A percentile compares a stretch with the other conserved stretches of the same genome.
Conservation (phyloP, 1,139 yeast genomes). For the Debaryomyces sp. region DNA sequence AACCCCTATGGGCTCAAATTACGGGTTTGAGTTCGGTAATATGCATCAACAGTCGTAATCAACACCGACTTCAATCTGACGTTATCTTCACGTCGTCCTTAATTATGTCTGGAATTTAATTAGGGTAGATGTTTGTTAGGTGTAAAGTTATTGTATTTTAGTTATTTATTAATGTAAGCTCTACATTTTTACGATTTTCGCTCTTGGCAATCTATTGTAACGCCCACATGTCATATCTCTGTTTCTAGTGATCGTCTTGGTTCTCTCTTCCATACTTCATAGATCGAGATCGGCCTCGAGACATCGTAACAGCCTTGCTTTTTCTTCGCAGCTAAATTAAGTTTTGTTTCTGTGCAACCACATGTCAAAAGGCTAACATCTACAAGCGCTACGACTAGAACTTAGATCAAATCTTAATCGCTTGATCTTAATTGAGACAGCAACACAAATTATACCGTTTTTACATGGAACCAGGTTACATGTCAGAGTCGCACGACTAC, state of each 20-base stretch:
- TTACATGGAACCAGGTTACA: neutral
- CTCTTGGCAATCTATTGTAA: neutral
- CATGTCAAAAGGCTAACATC: neutral
- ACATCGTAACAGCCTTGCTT: neutral
- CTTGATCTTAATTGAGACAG: neutral
- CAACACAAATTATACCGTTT: too few relatives aligned
- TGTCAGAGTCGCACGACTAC: neutral
- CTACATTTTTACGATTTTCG: neutral
- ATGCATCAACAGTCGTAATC: conserved; percentile 9
- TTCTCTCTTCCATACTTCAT: neutral
- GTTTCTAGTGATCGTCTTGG: too few relatives aligned
- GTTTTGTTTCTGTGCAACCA: neutral
- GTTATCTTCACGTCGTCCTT: neutral
- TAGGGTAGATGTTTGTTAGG: neutral
- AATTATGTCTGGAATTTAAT: conserved; percentile 5
- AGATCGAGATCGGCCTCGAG: neutral
- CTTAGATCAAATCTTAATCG: neutral
- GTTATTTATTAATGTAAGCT: conserved; percentile 3
- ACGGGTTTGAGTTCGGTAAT: conserved; percentile 16
- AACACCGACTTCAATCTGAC: neutral
- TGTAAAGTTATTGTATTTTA: conserved; percentile 1
- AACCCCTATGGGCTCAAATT: conserved; percentile 23
- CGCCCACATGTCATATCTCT: neutral
- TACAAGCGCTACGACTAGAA: neutral
- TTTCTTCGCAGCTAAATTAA: neutral